Base-by-base conservation (phyloP, 371 early-diverging fungal species). In the Apophysomyces elegans region DNA sequence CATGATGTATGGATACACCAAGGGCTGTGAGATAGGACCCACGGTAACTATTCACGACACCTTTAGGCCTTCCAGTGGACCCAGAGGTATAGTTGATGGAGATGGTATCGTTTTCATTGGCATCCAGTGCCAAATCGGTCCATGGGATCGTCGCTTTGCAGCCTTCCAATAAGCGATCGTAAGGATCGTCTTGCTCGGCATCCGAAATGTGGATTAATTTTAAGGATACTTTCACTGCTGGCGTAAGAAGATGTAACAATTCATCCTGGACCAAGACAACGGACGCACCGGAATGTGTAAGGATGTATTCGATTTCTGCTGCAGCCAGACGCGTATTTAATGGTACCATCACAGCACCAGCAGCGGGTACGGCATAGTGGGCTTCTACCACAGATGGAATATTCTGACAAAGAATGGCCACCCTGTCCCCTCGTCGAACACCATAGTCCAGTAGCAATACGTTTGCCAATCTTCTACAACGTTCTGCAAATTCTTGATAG, bases 21-120 rank as follows among this genome's bases (percentile, higher is more conserved):
- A 90, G 58, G 0, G 87, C 77, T 32, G 80, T 70, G 58, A 90
- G 69, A 63, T 88, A 88, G 36, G 81, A 76, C 0, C 89, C 88
- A 14, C 77, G 74, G 43, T 69, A 73, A 18, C 71, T 73, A 0
- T 61, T 66, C 76, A 76, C 74, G 8, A 80, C 80, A 8, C 88
- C 88, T 61, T 90, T 90, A 12, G 89, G 90, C 13, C 79, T 76
- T 9, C 89, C 89, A 0, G 90, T 90, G 0, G 87, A 86, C 9
- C 90, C 90, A 9, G 86, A 86, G 0, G 88, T 89, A 59, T 86
- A 87, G 59, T 86, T 87, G 32, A 90, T 78, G 0, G 88, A 82
- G 37, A 90, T 74, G 0, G 72, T 62, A 0, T 81, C 86, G 37
- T 79, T 76, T 68, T 90, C 91, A 41, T 84, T 76, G 38, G 73